Evolutionary conservation across 2,329 filamentous ascomycete species (phyloP).

Genomic region (Phialocephala sp.): DNA sequence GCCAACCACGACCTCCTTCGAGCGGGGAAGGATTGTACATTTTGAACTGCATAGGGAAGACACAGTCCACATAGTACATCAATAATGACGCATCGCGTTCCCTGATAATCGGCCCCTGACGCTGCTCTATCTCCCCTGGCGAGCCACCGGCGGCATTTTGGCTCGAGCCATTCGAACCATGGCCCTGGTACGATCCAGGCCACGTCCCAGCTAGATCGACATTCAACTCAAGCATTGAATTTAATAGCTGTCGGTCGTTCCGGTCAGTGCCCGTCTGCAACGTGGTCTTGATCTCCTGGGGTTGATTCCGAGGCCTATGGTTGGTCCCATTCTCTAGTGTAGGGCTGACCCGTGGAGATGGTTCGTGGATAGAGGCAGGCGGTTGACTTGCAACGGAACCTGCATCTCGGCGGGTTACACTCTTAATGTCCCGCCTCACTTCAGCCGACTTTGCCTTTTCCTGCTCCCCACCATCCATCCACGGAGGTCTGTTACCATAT

Average conservation of each 20-base stretch:
- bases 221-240: conserved; percentile 3
- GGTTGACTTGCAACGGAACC: not conserved
- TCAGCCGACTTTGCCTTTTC: conserved; percentile 54
- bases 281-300: not conserved
- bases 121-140: not conserved
- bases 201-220: conserved; percentile 2
- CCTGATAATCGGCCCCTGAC: not conserved
- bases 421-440: conserved; percentile 61
- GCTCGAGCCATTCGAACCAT: not conserved
- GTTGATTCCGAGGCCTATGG: not conserved
- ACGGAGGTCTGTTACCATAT: conserved; percentile 46
- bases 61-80: conserved; percentile 65
- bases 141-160: not conserved
- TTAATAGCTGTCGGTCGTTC: not conserved
- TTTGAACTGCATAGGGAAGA: conserved; percentile 66
- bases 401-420: conserved; percentile 49
- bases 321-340: not conserved
- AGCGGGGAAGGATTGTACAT: conserved; percentile 62
- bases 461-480: conserved; percentile 37
- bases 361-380: not conserved
- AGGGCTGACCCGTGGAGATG: conserved; percentile 7
- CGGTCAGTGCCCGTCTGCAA: not conserved
- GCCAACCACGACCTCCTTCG: conserved; percentile 63
- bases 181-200: not conserved
- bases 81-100: conserved; percentile 44